Conservation (phyloP, 345 rosid genomes). For the Salix purpurea region DNA sequence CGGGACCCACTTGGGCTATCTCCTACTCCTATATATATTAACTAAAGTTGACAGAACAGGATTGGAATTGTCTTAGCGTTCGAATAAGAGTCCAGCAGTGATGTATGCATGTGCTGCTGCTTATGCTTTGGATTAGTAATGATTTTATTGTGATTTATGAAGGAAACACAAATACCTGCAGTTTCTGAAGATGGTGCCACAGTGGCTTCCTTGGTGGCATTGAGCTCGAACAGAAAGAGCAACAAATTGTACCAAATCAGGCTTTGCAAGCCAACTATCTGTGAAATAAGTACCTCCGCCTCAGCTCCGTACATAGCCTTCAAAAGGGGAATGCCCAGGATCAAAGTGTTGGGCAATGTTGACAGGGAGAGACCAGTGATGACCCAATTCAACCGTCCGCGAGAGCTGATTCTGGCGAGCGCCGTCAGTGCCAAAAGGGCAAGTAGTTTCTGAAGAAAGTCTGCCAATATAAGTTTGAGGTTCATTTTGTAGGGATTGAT, state of each 20-base stretch:
- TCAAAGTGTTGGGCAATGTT: conserved; percentile 76
- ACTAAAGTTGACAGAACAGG: conserved; percentile 24
- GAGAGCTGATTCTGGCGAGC: conserved; percentile 42
- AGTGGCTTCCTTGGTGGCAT: conserved; percentile 43
- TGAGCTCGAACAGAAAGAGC: conserved; percentile 71
- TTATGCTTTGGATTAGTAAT: neutral
- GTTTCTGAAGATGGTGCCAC: conserved; percentile 35
- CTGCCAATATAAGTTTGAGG: conserved; percentile 53
- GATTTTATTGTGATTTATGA: neutral
- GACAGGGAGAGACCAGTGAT: conserved; percentile 70
- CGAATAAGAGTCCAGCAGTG: neutral
- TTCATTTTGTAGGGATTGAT: conserved; percentile 79
- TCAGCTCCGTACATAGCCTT: conserved; percentile 65
- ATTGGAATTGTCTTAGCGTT: conserved; percentile 10
- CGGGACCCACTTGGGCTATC: conserved; percentile 25
- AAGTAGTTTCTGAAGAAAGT: conserved; percentile 60
- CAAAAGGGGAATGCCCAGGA: conserved; percentile 74
- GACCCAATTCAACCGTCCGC: conserved; percentile 52
- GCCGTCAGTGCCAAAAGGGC: conserved; percentile 38
- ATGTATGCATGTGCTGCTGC: neutral
- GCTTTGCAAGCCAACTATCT: conserved; percentile 79
- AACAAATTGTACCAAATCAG: conserved; percentile 73
- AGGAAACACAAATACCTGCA: conserved; percentile 35
- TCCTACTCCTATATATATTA: neutral
- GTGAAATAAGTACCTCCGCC: conserved; percentile 54